Evolutionary conservation across 805 yeast species (phyloP), one percentile per base, ranked within the genome.

Genomic region (Sugiyamaella boreocaroliniensis): DNA sequence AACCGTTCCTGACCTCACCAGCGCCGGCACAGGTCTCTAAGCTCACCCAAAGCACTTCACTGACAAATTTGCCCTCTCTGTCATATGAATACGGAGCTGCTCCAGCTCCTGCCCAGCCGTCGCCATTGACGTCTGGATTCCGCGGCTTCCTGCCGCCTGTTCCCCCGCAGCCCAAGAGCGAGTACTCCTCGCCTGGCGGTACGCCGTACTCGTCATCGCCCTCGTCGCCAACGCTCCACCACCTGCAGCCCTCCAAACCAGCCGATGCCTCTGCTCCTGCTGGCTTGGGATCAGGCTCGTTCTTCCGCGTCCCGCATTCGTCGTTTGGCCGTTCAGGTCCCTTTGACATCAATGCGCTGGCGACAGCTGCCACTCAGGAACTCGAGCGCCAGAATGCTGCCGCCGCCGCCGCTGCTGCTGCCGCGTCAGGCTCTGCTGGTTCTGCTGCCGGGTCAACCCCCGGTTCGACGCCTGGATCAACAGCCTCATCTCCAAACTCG

Each of bases 361-460:
- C 77, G 8, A 67, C 73, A 1, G 77, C 76, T 1, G 76, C 76
- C 1, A 65, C 76, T 6, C 75, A 73, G 53, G 71, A 71, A 51
- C 68, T 73, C n/a, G 76, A 73, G 61, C 67, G 69, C 2, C 71
- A 68, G 47, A 60, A 60, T 45, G 54, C 51, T n/a, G 49, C 57
- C 15, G 45, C 50, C 12, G 50, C 50, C 20, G 47, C 47, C 29
- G 55, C 55, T 47, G 53, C 49, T 22, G 22, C 51, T 43, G 45
- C 47, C 16, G 41, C 49, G 8, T 19, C 50, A n/a, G 34, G 47
- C 12, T 37, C 49, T 1, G 29, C 26, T 12, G 48, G 50, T 4
- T n/a, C 29, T 18, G 26, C 44, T 7, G 29, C 32, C 43, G 18
- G 14, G 29, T 43, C 52, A 1, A 43, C 44, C 0, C 22, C 29